Conservation (phyloP, 352 stramenopile species). For the Pythium dissotocum region DNA sequence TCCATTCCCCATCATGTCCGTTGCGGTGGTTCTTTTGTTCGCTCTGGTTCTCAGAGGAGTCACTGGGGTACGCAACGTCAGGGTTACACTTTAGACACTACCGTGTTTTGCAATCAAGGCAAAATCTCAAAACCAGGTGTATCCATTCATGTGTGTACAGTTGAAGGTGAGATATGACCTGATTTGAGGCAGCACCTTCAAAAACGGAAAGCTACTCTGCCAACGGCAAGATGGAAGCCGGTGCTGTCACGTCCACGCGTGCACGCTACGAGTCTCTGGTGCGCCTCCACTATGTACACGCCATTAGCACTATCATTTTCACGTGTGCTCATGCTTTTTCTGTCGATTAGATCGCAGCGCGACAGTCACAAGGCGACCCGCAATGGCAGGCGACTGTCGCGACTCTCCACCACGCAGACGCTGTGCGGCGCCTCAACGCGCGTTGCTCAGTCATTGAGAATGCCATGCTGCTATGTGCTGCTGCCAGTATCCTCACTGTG, state of each 20-base stretch:
- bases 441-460: conserved; percentile 36
- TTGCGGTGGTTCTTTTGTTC: neutral
- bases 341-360: conserved; percentile 6
- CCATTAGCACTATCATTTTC: too few relatives aligned
- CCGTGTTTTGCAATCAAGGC: neutral
- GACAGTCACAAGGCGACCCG: conserved; percentile 6
- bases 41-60: neutral
- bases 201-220: neutral
- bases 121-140: neutral
- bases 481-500: conserved; percentile 38
- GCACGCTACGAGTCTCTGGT: conserved; percentile 1
- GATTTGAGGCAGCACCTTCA: neutral
- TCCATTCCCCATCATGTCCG: conserved; percentile 45
- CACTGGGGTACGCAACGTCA: neutral
- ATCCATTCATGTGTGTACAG: neutral
- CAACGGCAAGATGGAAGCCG: neutral
- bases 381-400: conserved; percentile 29
- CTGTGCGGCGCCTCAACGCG: conserved; percentile 21
- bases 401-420: conserved; percentile 41
- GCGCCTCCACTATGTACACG: neutral
- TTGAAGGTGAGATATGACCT: neutral
- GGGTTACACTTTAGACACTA: neutral
- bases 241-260: neutral
- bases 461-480: conserved; percentile 43
- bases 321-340: neutral